Evolutionary conservation across 2,329 filamentous ascomycete genomes (phyloP).

Genomic region (Neofusicoccum sp.): DNA sequence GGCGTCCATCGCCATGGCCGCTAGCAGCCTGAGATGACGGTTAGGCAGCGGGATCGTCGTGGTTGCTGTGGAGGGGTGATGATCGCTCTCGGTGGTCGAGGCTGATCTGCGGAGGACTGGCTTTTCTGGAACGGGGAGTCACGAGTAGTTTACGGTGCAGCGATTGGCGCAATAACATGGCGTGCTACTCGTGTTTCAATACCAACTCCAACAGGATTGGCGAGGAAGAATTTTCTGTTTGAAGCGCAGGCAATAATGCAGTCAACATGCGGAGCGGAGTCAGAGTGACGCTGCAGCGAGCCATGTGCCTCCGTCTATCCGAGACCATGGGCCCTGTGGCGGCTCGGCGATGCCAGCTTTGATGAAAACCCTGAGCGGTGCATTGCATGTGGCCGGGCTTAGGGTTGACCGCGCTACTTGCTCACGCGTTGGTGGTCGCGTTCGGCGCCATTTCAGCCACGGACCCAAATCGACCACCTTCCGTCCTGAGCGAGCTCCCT

Average conservation of each 20-base stretch:
- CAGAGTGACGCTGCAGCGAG: constrained; percentile 15
- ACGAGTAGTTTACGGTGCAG: neutral
- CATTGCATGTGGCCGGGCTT: constrained; percentile 14
- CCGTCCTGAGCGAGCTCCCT: constrained; percentile 12
- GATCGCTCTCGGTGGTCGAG: neutral
- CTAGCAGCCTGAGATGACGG: neutral
- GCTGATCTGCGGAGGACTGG: constrained; percentile 7
- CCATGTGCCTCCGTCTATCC: constrained; percentile 15
- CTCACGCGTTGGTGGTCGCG: constrained; percentile 16
- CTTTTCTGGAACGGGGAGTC: constrained; percentile 11
- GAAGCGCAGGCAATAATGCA: neutral
- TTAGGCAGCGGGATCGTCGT: neutral
- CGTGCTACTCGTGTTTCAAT: constrained; percentile 10
- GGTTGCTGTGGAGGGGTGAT: constrained; percentile 7
- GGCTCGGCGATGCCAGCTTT: constrained; percentile 11
- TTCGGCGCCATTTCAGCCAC: constrained; percentile 17
- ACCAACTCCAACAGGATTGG: neutral
- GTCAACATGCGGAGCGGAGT: constrained; percentile 3
- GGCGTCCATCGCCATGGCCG: neutral
- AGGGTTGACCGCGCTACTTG: constrained; percentile 3
- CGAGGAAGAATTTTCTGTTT: constrained; percentile 6
- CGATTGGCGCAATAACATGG: constrained; percentile 10
- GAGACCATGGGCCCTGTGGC: constrained; percentile 11
- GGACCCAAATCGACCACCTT: constrained; percentile 11
- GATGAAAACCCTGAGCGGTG: constrained; percentile 10